Conservation (phyloP, 805 yeast species). For the Ogataea ramenticola region DNA sequence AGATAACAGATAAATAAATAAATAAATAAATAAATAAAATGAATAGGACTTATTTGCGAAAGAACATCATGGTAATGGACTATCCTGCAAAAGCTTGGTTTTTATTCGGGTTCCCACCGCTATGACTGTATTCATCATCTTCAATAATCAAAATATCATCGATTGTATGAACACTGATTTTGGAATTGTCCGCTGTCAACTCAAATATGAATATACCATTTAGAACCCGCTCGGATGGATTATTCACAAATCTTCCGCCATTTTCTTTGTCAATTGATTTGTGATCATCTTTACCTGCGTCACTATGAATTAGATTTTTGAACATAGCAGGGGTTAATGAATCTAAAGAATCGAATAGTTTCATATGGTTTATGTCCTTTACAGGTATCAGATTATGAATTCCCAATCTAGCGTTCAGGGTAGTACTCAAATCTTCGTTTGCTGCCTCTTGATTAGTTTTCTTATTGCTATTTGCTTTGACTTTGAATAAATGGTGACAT, state of each 20-base stretch:
- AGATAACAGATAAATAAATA: background rate
- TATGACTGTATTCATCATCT: conserved; percentile 19
- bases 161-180: conserved; percentile 54
- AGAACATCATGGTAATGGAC: too few relatives aligned
- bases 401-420: conserved; percentile 16
- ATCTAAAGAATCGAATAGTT: background rate
- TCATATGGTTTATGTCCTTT: conserved; percentile 3
- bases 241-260: background rate
- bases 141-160: conserved; percentile 60
- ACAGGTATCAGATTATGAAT: conserved; percentile 14
- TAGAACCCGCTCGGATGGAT: conserved; percentile 27
- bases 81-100: conserved; percentile 11
- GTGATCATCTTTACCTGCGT: background rate
- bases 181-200: conserved; percentile 45
- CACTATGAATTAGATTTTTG: background rate
- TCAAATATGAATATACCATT: conserved; percentile 62
- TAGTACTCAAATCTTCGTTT: too few relatives aligned
- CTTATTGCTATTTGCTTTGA: background rate
- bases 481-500: conserved; percentile 36
- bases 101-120: conserved; percentile 3
- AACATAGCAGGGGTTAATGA: conserved; percentile 1
- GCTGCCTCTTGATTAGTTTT: background rate
- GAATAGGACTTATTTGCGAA: background rate
- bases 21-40: background rate
- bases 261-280: background rate